Conservation (phyloP, 2,329 filamentous ascomycete species). For the Parastagonospora nodorum region DNA sequence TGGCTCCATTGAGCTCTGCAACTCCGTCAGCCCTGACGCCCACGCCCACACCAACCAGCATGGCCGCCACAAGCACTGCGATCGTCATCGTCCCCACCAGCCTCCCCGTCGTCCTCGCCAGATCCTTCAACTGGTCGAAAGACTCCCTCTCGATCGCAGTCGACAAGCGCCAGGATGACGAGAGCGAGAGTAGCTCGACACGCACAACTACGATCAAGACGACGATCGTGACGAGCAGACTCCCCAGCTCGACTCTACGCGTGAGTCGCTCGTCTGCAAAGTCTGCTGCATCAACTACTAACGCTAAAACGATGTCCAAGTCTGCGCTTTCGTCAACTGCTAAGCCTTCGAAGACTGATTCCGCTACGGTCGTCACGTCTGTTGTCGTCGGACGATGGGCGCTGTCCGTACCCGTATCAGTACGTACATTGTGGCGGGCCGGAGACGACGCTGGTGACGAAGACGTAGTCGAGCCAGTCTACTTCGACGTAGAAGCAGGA, state of each 20-base stretch:
- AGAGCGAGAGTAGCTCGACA: not conserved
- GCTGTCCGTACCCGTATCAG: conserved; percentile 40
- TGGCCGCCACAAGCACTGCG: no score
- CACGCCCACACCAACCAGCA: no score
- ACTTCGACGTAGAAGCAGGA: not conserved
- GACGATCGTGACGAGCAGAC: not conserved
- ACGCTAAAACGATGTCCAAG: not conserved
- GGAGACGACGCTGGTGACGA: conserved; percentile 20
- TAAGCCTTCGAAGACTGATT: not conserved
- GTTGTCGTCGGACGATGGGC: conserved; percentile 13
- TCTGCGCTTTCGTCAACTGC: not conserved
- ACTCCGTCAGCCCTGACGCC: no score
- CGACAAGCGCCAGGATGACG: not conserved
- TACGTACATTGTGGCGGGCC: conserved; percentile 21
- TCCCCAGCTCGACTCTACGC: not conserved
- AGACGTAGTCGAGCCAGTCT: conserved; percentile 2
- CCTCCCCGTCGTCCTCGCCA: not conserved
- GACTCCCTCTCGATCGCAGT: no score
- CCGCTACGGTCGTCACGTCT: conserved; percentile 7
- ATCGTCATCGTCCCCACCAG: not conserved
- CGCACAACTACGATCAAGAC: not conserved
- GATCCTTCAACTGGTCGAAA: not conserved
- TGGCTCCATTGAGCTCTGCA: no score
- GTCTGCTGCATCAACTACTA: not conserved
- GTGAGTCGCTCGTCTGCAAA: not conserved